Conservation (phyloP, 441 rosid species). For the Breynia disticha region DNA sequence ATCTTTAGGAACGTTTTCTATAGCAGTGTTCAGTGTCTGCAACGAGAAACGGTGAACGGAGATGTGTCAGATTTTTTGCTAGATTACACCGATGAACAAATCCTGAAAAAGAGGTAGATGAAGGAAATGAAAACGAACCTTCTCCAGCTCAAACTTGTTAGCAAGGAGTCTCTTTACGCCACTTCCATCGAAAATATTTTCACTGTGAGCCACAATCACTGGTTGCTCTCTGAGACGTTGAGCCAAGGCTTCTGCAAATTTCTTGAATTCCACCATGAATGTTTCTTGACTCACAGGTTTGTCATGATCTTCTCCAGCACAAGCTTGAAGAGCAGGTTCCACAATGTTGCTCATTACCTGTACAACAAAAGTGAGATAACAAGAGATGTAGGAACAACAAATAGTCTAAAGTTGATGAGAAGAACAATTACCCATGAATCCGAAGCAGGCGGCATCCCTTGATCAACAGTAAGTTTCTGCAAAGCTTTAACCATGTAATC, state of each 20-base stretch:
- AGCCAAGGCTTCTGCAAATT: constrained; percentile 50
- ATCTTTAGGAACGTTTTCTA: constrained; percentile 58
- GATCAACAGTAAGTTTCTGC: constrained; percentile 72
- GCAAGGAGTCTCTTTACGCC: constrained; percentile 62
- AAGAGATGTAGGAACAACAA: background rate
- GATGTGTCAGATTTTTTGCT: too few relatives aligned
- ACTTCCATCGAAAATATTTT: constrained; percentile 77
- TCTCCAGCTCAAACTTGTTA: constrained; percentile 81
- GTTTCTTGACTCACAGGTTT: constrained; percentile 42
- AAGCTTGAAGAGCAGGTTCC: constrained; percentile 53
- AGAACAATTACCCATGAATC: constrained; percentile 65
- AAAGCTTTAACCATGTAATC: constrained; percentile 47
- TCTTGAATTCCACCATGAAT: constrained; percentile 58
- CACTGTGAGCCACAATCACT: constrained; percentile 91
- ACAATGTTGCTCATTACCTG: constrained; percentile 79
- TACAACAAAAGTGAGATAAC: constrained; percentile 3
- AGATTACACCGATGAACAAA: background rate
- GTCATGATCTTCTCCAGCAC: constrained; percentile 28
- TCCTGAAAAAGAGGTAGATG: background rate
- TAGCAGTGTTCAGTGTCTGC: constrained; percentile 52
- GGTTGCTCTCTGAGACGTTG: constrained; percentile 85
- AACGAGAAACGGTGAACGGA: background rate
- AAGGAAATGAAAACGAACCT: constrained; percentile 31
- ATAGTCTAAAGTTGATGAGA: background rate
- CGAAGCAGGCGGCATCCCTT: constrained; percentile 78